Evolutionary conservation across 1,284 basidiomycete genomes (phyloP).

Genomic region (Coniferiporia sulphurascens): DNA sequence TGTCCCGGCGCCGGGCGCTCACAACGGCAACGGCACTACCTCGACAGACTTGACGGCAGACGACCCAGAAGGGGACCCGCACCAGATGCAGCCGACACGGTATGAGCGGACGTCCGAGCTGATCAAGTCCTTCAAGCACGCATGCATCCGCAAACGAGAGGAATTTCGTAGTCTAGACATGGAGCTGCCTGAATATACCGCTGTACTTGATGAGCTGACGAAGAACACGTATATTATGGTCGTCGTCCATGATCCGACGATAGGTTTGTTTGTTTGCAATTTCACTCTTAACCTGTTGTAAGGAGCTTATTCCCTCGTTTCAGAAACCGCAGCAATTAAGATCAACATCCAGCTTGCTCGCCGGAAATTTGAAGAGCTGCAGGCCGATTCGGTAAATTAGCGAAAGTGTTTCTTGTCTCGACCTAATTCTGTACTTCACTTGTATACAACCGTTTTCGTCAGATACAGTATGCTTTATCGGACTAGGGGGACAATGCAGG

Average conservation of each 20-base stretch:
- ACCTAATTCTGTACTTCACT: neutral
- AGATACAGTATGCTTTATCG: too few species aligned
- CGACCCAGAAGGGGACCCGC: constrained; percentile 28
- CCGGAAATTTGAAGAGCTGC: constrained; percentile 78
- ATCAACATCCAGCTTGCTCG: constrained; percentile 81
- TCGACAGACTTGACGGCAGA: constrained; percentile 22
- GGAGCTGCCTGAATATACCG: constrained; percentile 80
- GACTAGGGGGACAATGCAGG: too few species aligned
- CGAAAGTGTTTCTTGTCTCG: neutral
- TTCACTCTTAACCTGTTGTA: neutral
- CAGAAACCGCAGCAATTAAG: constrained; percentile 80
- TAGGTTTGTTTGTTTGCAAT: constrained; percentile 52
- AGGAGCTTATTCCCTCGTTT: neutral
- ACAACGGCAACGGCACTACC: constrained; percentile 27
- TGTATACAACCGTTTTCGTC: neutral
- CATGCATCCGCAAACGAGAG: constrained; percentile 78
- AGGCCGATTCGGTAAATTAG: constrained; percentile 47
- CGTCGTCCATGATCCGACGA: constrained; percentile 81
- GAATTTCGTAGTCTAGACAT: constrained; percentile 80
- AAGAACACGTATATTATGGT: constrained; percentile 92
- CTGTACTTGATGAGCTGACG: constrained; percentile 93
- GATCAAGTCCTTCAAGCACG: constrained; percentile 92
- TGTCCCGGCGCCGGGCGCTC: constrained; percentile 3
- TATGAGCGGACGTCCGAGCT: constrained; percentile 96
- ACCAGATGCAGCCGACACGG: constrained; percentile 68